Evolutionary conservation across 768 basidiomycete genomes (phyloP).

Genomic region (Tricholoma bakamatsutake): DNA sequence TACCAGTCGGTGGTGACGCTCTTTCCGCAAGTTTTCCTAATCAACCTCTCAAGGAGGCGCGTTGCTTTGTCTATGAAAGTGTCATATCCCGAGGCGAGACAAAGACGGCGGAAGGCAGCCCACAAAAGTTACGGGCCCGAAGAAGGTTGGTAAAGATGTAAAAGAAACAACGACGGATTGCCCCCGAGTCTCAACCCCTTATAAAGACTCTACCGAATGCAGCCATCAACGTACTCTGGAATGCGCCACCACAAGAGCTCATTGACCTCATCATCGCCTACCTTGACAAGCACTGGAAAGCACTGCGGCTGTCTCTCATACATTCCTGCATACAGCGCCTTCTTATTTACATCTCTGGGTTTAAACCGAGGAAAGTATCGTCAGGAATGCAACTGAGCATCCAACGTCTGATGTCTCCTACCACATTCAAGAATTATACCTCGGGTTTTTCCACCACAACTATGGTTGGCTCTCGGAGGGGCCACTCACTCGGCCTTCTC

Average conservation of each 20-base stretch:
- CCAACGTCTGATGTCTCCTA: not conserved
- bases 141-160: no score
- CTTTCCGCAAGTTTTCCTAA: not conserved
- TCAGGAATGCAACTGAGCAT: not conserved
- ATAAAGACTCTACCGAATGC: no score
- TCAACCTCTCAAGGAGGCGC: not conserved
- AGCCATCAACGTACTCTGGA: no score
- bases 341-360: not conserved
- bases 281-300: not conserved
- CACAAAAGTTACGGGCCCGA: not conserved
- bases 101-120: not conserved
- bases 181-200: no score
- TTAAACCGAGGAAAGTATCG: not conserved
- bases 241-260: conserved; percentile 1
- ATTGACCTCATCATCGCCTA: not conserved
- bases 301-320: not conserved
- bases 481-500: not conserved
- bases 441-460: not conserved
- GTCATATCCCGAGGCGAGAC: not conserved
- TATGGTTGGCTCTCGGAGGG: not conserved
- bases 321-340: not conserved
- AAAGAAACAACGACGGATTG: no score
- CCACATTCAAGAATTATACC: not conserved
- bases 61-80: not conserved
- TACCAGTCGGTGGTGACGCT: not conserved